These are phyloP conservation scores for Hymenoscyphus albidus DNA, from an alignment of 2,329 filamentous ascomycete genomes.

Conservation along the genomic window DNA sequence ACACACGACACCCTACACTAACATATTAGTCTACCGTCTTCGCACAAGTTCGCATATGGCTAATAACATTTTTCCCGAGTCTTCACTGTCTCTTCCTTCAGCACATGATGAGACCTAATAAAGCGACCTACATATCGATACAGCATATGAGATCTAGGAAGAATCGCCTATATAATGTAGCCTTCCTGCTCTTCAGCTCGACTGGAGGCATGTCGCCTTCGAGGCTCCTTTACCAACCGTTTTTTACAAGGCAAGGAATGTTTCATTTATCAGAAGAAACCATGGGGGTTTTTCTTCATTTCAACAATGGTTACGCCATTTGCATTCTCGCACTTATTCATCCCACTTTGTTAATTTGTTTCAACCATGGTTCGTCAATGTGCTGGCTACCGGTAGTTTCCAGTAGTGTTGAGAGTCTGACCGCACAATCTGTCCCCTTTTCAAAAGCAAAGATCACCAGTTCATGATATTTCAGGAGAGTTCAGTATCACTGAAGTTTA, in stretches of 20 bases:
- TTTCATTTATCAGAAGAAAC: not conserved
- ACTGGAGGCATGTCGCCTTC: no score
- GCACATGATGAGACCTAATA: no score
- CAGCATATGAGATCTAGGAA: no score
- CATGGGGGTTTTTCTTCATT: not conserved
- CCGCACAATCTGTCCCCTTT: not conserved
- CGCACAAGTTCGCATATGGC: no score
- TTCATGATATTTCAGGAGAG: not conserved
- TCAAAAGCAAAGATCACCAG: not conserved
- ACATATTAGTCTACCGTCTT: no score
- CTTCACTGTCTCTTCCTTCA: no score
- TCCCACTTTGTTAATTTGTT: not conserved
- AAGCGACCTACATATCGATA: no score
- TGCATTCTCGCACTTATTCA: not conserved
- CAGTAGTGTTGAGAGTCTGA: not conserved
- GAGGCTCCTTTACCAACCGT: no score
- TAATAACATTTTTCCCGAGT: no score
- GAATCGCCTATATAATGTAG: no score
- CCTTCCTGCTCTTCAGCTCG: no score
- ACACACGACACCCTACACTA: no score
- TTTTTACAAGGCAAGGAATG: not conserved
- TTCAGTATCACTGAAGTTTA: not conserved
- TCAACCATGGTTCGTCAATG: not conserved
- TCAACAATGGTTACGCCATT: not conserved
- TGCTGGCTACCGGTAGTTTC: not conserved